phyloP scores from a whole-genome alignment of 192 early-diverging fungal genomes.

The Coemansia nantahalensis region DNA sequence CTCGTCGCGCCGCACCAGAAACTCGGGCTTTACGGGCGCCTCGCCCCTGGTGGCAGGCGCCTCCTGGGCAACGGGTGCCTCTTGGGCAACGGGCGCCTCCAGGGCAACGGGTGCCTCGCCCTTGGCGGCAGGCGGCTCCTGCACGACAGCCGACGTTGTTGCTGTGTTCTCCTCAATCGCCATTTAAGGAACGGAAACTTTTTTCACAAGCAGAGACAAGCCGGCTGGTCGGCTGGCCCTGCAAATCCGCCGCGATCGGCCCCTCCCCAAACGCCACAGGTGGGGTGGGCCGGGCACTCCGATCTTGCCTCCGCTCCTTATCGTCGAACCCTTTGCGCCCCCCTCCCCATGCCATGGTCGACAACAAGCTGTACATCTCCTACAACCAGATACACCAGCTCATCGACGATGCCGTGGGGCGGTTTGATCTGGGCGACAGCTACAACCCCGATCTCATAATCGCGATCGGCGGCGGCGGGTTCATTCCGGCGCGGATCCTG shows the following conservation, averaged over 20 bases:
- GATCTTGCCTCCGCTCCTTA: too few relatives aligned
- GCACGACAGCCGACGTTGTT: too few relatives aligned
- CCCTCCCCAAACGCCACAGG: too few relatives aligned
- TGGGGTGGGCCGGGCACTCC: too few relatives aligned
- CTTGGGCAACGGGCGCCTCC: too few relatives aligned
- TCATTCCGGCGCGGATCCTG: slow-evolving; percentile 72
- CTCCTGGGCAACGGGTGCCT: too few relatives aligned
- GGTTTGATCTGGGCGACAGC: slow-evolving; percentile 57
- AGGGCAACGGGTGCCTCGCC: slow-evolving; percentile 21
- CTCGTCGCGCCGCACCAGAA: slow-evolving; percentile 5
- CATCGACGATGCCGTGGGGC: slow-evolving; percentile 59
- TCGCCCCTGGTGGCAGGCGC: neutral
- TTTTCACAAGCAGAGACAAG: too few relatives aligned
- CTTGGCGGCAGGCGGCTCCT: neutral
- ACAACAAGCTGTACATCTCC: slow-evolving; percentile 61
- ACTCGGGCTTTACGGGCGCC: slow-evolving; percentile 27
- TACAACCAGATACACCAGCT: slow-evolving; percentile 64
- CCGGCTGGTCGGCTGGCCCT: too few relatives aligned
- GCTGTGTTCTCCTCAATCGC: too few relatives aligned
- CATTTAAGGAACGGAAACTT: too few relatives aligned
- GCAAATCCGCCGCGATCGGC: too few relatives aligned
- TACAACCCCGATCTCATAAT: slow-evolving; percentile 73
- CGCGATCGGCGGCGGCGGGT: slow-evolving; percentile 77
- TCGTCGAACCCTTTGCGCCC: slow-evolving; percentile 1
- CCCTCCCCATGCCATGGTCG: slow-evolving; percentile 15